Evolutionary conservation across 192 early-diverging fungal genomes (phyloP).

Genomic region (Gryganskiella cystojenkinii): DNA sequence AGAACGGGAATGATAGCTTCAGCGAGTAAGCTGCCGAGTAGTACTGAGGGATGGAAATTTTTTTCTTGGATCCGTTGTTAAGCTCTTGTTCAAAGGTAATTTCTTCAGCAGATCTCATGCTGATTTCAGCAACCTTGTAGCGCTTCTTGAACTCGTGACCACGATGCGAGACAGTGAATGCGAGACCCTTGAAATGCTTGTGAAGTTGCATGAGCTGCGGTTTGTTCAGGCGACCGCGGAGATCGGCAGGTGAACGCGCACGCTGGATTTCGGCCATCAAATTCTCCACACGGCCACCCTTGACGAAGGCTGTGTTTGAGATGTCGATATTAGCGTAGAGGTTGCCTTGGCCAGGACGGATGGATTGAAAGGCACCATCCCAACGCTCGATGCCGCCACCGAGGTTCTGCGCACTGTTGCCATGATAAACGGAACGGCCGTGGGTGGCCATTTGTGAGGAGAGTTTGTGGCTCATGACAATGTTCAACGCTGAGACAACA

Average conservation of each 20-base stretch:
- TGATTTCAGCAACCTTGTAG: conserved; percentile 72
- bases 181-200: conserved; percentile 53
- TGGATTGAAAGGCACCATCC: conserved; percentile 86
- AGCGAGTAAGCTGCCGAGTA: conserved; percentile 79
- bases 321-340: conserved; percentile 69
- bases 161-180: conserved; percentile 61
- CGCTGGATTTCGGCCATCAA: conserved; percentile 57
- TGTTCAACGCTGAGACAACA: conserved; percentile 37
- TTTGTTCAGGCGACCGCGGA: conserved; percentile 16
- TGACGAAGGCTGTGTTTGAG: conserved; percentile 63
- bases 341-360: conserved; percentile 72
- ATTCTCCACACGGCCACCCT: conserved; percentile 66
- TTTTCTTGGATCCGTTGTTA: conserved; percentile 53
- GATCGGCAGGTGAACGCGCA: conserved; percentile 27
- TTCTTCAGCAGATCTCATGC: conserved; percentile 64
- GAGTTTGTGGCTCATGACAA: conserved; percentile 46
- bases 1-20: conserved; percentile 75
- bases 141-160: conserved; percentile 58
- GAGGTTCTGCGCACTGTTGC: conserved; percentile 24
- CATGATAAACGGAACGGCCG: conserved; percentile 34
- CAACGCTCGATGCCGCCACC: conserved; percentile 85
- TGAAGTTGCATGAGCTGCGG: conserved; percentile 7
- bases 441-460: conserved; percentile 36
- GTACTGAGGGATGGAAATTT: conserved; percentile 73
- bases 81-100: conserved; percentile 74